Base-by-base conservation (phyloP, 2,329 filamentous ascomycete genomes). In the Fonsecaea pedrosoi region DNA sequence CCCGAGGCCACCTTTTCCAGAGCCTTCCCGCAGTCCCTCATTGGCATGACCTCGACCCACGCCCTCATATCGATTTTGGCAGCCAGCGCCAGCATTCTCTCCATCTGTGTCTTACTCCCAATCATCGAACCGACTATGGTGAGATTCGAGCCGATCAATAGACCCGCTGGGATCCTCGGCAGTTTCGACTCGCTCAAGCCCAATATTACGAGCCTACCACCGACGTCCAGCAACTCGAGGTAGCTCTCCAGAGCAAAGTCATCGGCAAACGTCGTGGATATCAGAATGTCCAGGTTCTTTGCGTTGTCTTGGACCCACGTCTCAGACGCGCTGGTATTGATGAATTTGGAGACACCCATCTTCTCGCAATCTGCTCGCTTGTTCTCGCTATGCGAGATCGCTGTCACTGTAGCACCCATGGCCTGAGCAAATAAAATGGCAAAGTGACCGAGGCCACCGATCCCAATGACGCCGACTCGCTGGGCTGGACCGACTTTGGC, bases 401-500 rank as follows among this genome's bases (percentile, higher is more conserved):
- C 86, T 9, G 85, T 81, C 2, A 87, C 82, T 55, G 91, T 87
- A 32, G 88, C 89, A 9, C 88, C 89, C 1, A 94, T 79, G 0
- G 91, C 91, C 71, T 85, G 87, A 0, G 90, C 88, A 76, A 87
- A 92, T 67, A 92, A 81, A 13, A 94, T 76, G 0, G 86, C 91
- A 70, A 93, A 87, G 75, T 94, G 90, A 0, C 91, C 90, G 0
- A 93, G 78, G 15, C 91, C 90, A 6, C 91, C 91, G 12, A 94
- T 82, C 6, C 91, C 90, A 12, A 92, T 81, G 61, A 94, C 85
- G 0, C 87, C 91, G 0, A 94, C 89, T 3, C 79, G 83, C 77
- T 90, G 91, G 4, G 90, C 91, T 0, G 89, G 88, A 0, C 91
- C 91, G 38, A 87, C 84, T 1, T 86, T 87, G 40, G 90, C 87